Evolutionary conservation across 2,329 filamentous ascomycete genomes (phyloP).

Genomic region (Trichoderma gracile): DNA sequence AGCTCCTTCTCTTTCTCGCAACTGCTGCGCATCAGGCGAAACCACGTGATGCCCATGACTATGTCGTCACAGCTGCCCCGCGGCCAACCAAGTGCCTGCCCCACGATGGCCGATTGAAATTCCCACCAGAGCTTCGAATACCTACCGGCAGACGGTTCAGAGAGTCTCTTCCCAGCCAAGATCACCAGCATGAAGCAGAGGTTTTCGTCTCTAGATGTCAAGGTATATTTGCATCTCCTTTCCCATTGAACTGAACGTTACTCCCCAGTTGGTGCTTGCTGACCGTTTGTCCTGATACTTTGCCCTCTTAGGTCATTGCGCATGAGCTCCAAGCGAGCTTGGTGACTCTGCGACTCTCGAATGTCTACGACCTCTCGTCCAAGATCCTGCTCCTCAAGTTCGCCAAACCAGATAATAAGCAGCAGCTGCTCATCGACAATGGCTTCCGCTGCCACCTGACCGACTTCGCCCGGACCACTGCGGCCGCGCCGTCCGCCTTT

Average conservation of each 20-base stretch:
- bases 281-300: background rate
- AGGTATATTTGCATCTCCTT: slow-evolving; percentile 45
- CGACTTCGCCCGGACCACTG: slow-evolving; percentile 83
- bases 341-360: slow-evolving; percentile 77
- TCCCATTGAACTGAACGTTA: background rate
- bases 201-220: slow-evolving; percentile 77
- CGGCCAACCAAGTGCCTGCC: slow-evolving; percentile 17
- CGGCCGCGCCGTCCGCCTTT: slow-evolving; percentile 80
- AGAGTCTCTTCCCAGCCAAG: background rate
- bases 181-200: slow-evolving; percentile 68
- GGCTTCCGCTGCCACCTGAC: slow-evolving; percentile 96
- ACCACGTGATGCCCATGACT: slow-evolving; percentile 19
- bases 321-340: slow-evolving; percentile 83
- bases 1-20: background rate
- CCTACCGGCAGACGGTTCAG: background rate
- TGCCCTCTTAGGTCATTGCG: slow-evolving; percentile 71
- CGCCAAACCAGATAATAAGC: slow-evolving; percentile 81
- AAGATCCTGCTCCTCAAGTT: slow-evolving; percentile 97
- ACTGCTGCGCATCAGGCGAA: background rate
- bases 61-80: slow-evolving; percentile 26
- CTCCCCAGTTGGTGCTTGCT: background rate
- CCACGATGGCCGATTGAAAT: slow-evolving; percentile 14
- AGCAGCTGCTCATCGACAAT: slow-evolving; percentile 89
- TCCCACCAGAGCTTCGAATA: slow-evolving; percentile 11
- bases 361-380: slow-evolving; percentile 94